Percentiles rank a stretch among this genome's conserved stretches.
Conservation (phyloP, 768 basidiomycete genomes). For the Trametes maxima region DNA sequence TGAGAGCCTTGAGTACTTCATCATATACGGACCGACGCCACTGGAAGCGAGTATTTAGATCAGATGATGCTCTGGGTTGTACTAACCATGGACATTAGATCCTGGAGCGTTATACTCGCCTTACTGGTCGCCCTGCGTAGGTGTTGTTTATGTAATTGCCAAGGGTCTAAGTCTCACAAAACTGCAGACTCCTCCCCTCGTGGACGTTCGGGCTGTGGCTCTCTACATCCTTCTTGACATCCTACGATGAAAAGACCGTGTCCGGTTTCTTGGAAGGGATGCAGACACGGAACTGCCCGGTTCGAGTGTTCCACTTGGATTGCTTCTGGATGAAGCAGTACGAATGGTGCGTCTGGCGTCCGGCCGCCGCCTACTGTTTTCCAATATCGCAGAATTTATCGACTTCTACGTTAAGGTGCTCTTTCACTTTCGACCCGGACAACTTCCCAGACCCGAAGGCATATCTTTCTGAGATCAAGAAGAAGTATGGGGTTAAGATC, state of each 20-base stretch:
- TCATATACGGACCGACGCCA: slow-evolving; percentile 71
- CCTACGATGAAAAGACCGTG: slow-evolving; percentile 69
- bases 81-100: slow-evolving; percentile 40
- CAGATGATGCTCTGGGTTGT: too few relatives aligned
- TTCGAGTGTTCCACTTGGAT: slow-evolving; percentile 75
- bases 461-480: slow-evolving; percentile 61
- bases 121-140: slow-evolving; percentile 65
- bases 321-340: slow-evolving; percentile 80
- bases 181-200: slow-evolving; percentile 57
- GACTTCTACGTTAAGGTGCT: slow-evolving; percentile 47
- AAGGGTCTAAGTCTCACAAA: not conserved
- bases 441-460: slow-evolving; percentile 73
- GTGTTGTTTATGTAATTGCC: slow-evolving; percentile 7
- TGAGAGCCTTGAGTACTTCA: slow-evolving; percentile 65
- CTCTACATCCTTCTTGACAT: slow-evolving; percentile 75
- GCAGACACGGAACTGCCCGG: slow-evolving; percentile 59
- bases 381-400: too few relatives aligned
- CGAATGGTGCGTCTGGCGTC: slow-evolving; percentile 49
- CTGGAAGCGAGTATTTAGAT: slow-evolving; percentile 47
- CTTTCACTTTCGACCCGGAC: slow-evolving; percentile 76
- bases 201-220: slow-evolving; percentile 84
- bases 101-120: slow-evolving; percentile 59
- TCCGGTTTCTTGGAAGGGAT: slow-evolving; percentile 72
- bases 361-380: not conserved
- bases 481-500: slow-evolving; percentile 66